phyloP scores from a whole-genome alignment of 352 stramenopile species.

The Phytophthora macrochlamydospora region DNA sequence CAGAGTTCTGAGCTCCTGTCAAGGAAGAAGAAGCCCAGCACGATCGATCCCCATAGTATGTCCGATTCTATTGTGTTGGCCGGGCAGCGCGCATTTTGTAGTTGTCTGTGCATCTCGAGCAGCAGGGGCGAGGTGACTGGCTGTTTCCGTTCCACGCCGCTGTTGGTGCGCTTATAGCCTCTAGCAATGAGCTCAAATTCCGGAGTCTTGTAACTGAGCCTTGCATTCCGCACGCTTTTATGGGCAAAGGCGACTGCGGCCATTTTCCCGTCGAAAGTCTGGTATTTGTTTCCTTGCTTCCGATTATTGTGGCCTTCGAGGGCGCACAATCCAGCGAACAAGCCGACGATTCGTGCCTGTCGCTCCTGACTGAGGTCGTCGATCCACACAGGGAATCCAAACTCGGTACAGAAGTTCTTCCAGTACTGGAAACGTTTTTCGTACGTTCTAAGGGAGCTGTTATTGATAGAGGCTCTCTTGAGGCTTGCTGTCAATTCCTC shows the following conservation, averaged over 20 bases:
- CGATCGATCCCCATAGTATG: background rate
- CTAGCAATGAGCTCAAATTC: constrained; percentile 29
- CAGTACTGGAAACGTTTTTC: constrained; percentile 15
- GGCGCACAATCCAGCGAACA: constrained; percentile 22
- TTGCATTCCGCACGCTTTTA: constrained; percentile 18
- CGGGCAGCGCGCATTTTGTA: constrained; percentile 1
- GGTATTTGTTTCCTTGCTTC: constrained; percentile 26
- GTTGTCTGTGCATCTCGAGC: constrained; percentile 14
- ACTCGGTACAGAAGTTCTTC: constrained; percentile 14
- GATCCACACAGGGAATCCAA: constrained; percentile 27
- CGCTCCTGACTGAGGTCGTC: constrained; percentile 21
- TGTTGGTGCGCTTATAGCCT: constrained; percentile 9
- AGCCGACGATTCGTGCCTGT: constrained; percentile 25
- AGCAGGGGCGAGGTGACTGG: constrained; percentile 39
- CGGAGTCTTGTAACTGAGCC: constrained; percentile 29
- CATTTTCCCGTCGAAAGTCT: constrained; percentile 24
- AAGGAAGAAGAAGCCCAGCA: constrained; percentile 22
- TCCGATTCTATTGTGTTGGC: background rate
- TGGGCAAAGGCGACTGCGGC: constrained; percentile 23
- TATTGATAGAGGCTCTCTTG: background rate
- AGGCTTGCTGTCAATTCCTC: background rate
- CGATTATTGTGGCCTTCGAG: constrained; percentile 27
- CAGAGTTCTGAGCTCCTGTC: constrained; percentile 32
- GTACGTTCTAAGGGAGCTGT: constrained; percentile 2
- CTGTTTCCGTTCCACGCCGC: constrained; percentile 34